Conservation (phyloP, 768 basidiomycete species). For the Amanita pseudoporphyria region DNA sequence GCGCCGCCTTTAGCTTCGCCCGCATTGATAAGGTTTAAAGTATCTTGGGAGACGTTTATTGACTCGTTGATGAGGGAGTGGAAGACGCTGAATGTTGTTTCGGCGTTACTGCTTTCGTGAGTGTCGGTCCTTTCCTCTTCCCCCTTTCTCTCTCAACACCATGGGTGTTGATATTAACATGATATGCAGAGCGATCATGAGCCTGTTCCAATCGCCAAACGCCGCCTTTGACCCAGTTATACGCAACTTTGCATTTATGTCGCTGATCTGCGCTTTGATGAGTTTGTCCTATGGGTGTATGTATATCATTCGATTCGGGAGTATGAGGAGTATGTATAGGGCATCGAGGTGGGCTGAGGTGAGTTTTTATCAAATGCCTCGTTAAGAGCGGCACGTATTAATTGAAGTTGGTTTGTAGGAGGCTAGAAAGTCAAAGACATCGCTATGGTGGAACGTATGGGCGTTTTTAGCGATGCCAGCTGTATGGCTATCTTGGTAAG, state of each 20-base stretch:
- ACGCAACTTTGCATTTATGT: conserved; percentile 53
- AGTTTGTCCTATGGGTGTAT: conserved; percentile 66
- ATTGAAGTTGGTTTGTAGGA: conserved; percentile 39
- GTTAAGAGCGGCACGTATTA: neutral
- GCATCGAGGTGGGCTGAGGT: conserved; percentile 71
- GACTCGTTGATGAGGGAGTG: conserved; percentile 62
- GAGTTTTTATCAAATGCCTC: conserved; percentile 5
- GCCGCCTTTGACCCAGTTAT: conserved; percentile 53
- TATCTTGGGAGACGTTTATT: conserved; percentile 64
- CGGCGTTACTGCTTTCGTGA: conserved; percentile 45
- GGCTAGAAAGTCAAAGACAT: conserved; percentile 32
- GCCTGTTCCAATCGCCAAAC: conserved; percentile 50
- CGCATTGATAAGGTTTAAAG: conserved; percentile 53
- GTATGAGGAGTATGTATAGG: conserved; percentile 63
- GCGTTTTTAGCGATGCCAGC: conserved; percentile 40
- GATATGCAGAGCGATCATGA: conserved; percentile 47
- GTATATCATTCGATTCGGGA: conserved; percentile 62
- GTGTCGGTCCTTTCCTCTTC: conserved; percentile 10
- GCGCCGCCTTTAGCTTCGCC: conserved; percentile 46
- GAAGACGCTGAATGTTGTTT: conserved; percentile 70
- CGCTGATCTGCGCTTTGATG: conserved; percentile 57
- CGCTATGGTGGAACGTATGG: conserved; percentile 28
- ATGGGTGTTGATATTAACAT: too few relatives aligned
- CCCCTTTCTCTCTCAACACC: too few relatives aligned
- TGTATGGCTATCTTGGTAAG: conserved; percentile 61